Evolutionary conservation across 1,284 basidiomycete genomes (phyloP), one percentile per base, ranked within the genome.

Genomic region (Ceratobasidium sp.): DNA sequence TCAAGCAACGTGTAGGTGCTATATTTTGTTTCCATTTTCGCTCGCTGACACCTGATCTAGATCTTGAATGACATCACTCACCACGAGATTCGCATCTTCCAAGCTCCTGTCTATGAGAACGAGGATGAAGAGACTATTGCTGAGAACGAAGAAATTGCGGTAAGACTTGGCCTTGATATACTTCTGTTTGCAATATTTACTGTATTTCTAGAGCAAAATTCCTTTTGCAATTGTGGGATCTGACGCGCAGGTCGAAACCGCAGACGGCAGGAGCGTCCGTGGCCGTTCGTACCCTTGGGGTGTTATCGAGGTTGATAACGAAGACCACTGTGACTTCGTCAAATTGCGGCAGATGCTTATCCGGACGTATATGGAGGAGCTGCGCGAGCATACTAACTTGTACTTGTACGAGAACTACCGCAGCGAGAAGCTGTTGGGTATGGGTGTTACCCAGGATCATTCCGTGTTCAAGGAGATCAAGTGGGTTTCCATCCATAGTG

Each of bases 291-390:
- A 98, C 84, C 97, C 97, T 9, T 98, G 97, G 97, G 96, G 96
- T 84, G 92, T 96, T 75, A 95, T 98, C 79, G 97, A 99, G 84
- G 97, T 98, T 66, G 96, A 98, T 87, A 98, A 99, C 82, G 96
- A 98, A 83, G 94, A 95, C 44, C 96, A 99, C 84, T 99, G 97
- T 81, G 97, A 98, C 84, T 99, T 99, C 84, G 95, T 98, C 84
- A 98, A 98, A 86, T 92, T 99, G 78, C 91, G 97, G 74, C 97
- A 98, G 85, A 98, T 99, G 97, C 92, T 99, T 62, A 93, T 99
- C 81, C 90, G 96, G 79, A 98, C 97, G 6, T 97, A 98, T 84
- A 99, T 98, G 97, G 97, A 98, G 84, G 96, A 99, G 84, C 88
- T 99, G 79, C 88, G 96, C 82, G 97, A 98, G 85, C 92, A 96